Conservation (phyloP, 768 basidiomycete species). For the Galerina marginata region DNA sequence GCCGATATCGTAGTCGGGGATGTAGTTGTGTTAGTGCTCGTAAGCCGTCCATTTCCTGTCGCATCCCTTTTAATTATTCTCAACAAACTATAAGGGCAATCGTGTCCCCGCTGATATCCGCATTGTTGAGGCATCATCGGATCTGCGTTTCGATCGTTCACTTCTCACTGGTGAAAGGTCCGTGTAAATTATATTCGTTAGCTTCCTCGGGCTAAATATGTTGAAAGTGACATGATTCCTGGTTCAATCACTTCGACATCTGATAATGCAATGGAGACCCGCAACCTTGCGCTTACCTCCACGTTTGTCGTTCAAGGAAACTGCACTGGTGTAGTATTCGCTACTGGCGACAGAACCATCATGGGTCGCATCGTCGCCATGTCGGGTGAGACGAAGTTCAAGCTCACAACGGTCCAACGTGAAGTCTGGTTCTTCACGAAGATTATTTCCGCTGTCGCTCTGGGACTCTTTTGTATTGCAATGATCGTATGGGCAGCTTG, state of each 20-base stretch:
- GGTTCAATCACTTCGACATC: slow-evolving; percentile 51
- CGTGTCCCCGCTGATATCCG: slow-evolving; percentile 66
- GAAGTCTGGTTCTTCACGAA: slow-evolving; percentile 60
- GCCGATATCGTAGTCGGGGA: slow-evolving; percentile 65
- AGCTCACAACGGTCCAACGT: slow-evolving; percentile 51
- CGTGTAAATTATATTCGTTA: neutral
- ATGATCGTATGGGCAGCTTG: slow-evolving; percentile 48
- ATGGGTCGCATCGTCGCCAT: slow-evolving; percentile 63
- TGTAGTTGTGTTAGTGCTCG: slow-evolving; percentile 45
- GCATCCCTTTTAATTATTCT: neutral
- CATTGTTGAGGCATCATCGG: slow-evolving; percentile 54
- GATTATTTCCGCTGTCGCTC: slow-evolving; percentile 48
- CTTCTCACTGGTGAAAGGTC: slow-evolving; percentile 58
- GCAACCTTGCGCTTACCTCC: slow-evolving; percentile 54
- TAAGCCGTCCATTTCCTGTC: neutral
- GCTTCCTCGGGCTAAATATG: neutral
- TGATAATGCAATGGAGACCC: slow-evolving; percentile 53
- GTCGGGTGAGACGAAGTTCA: slow-evolving; percentile 51
- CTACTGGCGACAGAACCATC: slow-evolving; percentile 47
- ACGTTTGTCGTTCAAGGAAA: slow-evolving; percentile 48
- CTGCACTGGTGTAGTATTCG: slow-evolving; percentile 46
- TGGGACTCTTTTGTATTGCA: slow-evolving; percentile 44
- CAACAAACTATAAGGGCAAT: slow-evolving; percentile 47
- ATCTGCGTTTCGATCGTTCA: slow-evolving; percentile 57
- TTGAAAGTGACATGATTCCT: slow-evolving; percentile 46